A percentile compares a stretch with the other conserved stretches of the same genome.
Conservation (phyloP, 148 eudicot genomes). For the Chenopodium berlandieri region DNA sequence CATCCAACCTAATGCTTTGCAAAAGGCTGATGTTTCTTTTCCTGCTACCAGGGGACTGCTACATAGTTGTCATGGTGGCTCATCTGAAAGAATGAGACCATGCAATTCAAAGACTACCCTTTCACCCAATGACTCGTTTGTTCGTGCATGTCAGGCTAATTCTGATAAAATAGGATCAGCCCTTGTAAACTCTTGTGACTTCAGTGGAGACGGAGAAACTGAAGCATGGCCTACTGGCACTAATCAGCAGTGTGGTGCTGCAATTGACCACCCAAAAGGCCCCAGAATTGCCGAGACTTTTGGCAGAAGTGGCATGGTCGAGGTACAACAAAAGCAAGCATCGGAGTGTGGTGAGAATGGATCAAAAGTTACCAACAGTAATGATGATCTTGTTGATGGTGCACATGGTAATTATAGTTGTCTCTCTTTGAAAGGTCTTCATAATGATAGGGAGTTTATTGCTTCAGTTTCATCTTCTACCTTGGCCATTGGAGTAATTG, state of each 20-base stretch:
- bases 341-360: conserved; percentile 20
- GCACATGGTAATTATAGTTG: conserved; percentile 9
- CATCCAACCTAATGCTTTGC: conserved; percentile 14
- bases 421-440: conserved; percentile 8
- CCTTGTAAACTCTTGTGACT: conserved; percentile 25
- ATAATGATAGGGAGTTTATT: conserved; percentile 15
- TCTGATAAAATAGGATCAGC: conserved; percentile 15
- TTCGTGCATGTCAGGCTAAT: conserved; percentile 24
- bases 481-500: conserved; percentile 21
- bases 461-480: conserved; percentile 23
- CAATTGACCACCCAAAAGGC: conserved; percentile 17
- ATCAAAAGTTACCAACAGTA: conserved; percentile 12
- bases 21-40: conserved; percentile 17
- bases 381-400: conserved; percentile 20
- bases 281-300: conserved; percentile 4
- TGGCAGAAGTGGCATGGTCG: conserved; percentile 23
- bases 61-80: conserved; percentile 18
- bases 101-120: conserved; percentile 28
- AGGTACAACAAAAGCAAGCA: conserved; percentile 31
- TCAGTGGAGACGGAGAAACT: conserved; percentile 22
- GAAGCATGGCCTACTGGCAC: conserved; percentile 20
- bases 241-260: conserved; percentile 14
- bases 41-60: conserved; percentile 9
- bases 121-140: conserved; percentile 22
- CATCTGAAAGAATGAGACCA: conserved; percentile 31